Percentiles rank a stretch among this genome's conserved stretches.
Evolutionary conservation across 75 land plant genomes (phyloP).

Genomic region (Cupressus sempervirens): DNA sequence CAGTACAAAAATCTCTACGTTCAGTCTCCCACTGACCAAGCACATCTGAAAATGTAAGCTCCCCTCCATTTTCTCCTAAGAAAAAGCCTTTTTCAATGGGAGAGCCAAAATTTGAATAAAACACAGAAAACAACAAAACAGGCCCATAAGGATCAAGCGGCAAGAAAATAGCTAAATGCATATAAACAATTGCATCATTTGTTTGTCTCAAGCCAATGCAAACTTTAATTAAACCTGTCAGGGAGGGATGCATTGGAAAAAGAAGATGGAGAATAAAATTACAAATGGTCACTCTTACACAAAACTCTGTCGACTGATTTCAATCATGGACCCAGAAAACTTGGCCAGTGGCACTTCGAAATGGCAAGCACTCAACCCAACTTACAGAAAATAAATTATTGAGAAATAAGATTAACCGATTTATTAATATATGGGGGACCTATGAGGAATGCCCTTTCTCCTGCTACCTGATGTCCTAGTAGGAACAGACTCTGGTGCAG

Average conservation of each 20-base stretch:
- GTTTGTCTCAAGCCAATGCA: background rate
- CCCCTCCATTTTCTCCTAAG: background rate
- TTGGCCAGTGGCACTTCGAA: background rate
- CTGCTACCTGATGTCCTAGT: constrained; percentile 25
- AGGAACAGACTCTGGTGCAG: background rate
- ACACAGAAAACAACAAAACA: background rate
- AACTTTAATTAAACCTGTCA: background rate
- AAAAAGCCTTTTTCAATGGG: background rate
- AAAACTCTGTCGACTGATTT: background rate
- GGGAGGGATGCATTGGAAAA: background rate
- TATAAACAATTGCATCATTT: background rate
- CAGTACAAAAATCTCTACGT: background rate
- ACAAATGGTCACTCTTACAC: background rate
- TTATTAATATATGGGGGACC: constrained; percentile 56
- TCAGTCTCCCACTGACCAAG: background rate
- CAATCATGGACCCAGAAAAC: background rate
- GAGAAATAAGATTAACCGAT: background rate
- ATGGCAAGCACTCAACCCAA: constrained; percentile 1
- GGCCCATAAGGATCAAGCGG: background rate
- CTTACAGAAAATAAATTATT: constrained; percentile 9
- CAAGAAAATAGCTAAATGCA: background rate
- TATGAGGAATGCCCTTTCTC: constrained; percentile 62
- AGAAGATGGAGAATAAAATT: background rate
- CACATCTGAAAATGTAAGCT: background rate
- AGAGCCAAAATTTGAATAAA: background rate